Percentiles rank a stretch among this genome's conserved stretches.
Conservation (phyloP, 2,329 filamentous ascomycete species). For the Beauveria brongniartii region DNA sequence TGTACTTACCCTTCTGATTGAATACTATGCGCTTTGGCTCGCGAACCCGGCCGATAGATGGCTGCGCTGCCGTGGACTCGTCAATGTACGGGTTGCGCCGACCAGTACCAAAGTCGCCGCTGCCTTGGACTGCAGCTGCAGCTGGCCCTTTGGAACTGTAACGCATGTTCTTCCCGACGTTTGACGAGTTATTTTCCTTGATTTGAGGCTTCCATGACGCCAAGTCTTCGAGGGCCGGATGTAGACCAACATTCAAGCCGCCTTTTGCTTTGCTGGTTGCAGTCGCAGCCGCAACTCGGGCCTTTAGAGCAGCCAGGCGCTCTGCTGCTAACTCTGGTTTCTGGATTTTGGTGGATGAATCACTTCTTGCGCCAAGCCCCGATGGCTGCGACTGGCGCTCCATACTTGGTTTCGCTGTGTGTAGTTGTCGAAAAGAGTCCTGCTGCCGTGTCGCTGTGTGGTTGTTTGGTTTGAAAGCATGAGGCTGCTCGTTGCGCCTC, state of each 20-base stretch:
- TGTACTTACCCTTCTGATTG: conserved; percentile 95
- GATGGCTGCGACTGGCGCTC: conserved; percentile 43
- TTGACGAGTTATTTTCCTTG: not conserved
- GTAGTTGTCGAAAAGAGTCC: not conserved
- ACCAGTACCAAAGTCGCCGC: conserved; percentile 8
- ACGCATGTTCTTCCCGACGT: not conserved
- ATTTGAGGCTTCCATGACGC: conserved; percentile 36
- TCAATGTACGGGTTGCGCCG: conserved; percentile 73
- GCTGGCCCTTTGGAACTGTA: conserved; percentile 19
- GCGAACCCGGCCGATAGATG: conserved; percentile 48
- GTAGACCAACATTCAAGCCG: conserved; percentile 66
- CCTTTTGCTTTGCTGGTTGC: conserved; percentile 51
- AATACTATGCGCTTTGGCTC: conserved; percentile 74
- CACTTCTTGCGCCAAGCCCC: conserved; percentile 48
- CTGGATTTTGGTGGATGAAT: conserved; percentile 45
- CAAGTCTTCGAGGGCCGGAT: conserved; percentile 62
- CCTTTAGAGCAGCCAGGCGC: conserved; percentile 68
- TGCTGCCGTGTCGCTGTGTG: not conserved
- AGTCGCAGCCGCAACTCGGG: conserved; percentile 69
- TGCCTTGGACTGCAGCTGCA: not conserved
- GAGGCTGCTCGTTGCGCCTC: not conserved
- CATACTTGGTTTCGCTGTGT: conserved; percentile 27
- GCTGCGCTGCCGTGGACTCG: conserved; percentile 54
- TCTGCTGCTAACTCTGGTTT: conserved; percentile 52
- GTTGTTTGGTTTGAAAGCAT: not conserved